Percentiles rank a stretch among this genome's conserved stretches.
These are phyloP conservation scores for Colletotrichum higginsianum DNA, from an alignment of 2,329 filamentous ascomycete species.

Conservation along the genomic window DNA sequence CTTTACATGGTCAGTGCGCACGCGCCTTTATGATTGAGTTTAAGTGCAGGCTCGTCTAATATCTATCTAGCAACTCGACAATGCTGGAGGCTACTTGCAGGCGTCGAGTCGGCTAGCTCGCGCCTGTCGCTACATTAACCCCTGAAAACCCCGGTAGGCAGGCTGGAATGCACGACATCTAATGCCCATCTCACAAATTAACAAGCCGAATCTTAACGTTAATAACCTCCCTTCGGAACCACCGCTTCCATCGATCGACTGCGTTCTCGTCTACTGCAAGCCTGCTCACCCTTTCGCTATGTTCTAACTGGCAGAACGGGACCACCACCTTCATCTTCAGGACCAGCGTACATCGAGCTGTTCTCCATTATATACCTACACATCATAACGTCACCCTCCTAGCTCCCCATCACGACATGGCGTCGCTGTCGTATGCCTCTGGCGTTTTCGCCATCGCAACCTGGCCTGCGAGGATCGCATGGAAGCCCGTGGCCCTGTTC, in stretches of 20 bases:
- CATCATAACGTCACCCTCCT: neutral
- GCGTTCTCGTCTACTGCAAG: neutral
- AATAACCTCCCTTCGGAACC: neutral
- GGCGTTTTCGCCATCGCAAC: slow-evolving; percentile 43
- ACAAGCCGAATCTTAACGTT: neutral
- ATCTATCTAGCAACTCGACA: neutral
- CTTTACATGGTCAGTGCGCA: slow-evolving; percentile 12
- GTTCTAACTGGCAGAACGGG: neutral
- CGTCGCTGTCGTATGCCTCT: slow-evolving; percentile 27
- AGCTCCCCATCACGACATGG: slow-evolving; percentile 18
- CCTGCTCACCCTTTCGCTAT: neutral
- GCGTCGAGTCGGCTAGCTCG: slow-evolving; percentile 1
- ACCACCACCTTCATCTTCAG: neutral
- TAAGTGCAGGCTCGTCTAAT: slow-evolving; percentile 5
- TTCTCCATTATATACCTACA: neutral
- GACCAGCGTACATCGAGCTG: slow-evolving; percentile 7
- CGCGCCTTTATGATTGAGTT: neutral
- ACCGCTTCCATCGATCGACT: neutral
- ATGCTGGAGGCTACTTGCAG: neutral
- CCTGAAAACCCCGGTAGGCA: neutral
- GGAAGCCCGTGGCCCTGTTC: slow-evolving; percentile 48
- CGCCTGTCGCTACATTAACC: slow-evolving; percentile 15
- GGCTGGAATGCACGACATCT: slow-evolving; percentile 19
- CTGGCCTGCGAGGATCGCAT: slow-evolving; percentile 51
- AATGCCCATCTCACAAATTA: slow-evolving; percentile 16